Conservation (phyloP, 164 flowering plant genomes). For the Umbellularia californica region DNA sequence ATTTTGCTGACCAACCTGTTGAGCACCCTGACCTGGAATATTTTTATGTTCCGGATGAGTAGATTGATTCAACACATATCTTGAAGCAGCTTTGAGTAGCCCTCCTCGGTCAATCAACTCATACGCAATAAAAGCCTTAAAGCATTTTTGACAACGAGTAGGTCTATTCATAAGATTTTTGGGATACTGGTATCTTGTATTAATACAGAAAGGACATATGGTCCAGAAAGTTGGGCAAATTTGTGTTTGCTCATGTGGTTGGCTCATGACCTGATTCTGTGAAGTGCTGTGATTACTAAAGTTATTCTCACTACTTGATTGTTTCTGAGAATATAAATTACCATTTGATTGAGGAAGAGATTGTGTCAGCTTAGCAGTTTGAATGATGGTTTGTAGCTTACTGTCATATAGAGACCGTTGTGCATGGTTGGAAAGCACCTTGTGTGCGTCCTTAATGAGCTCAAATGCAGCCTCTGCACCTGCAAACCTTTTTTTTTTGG, state of each 20-base stretch:
- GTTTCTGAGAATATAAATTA: conserved; percentile 12
- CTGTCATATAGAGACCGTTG: conserved; percentile 46
- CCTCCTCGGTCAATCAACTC: conserved; percentile 23
- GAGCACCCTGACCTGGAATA: neutral
- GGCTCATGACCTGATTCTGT: conserved; percentile 14
- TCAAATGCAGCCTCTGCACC: conserved; percentile 93
- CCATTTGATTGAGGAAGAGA: conserved; percentile 1
- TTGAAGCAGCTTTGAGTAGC: conserved; percentile 5
- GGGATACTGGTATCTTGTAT: conserved; percentile 28
- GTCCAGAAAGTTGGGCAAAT: conserved; percentile 33
- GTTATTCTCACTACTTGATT: conserved; percentile 17
- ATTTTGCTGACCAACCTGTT: conserved; percentile 5
- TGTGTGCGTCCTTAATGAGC: conserved; percentile 73
- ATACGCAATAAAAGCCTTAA: conserved; percentile 24
- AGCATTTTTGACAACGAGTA: conserved; percentile 29
- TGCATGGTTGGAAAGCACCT: conserved; percentile 44
- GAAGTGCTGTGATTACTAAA: conserved; percentile 12
- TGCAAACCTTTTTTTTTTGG: conserved; percentile 2
- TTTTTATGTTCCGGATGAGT: neutral
- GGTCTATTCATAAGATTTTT: conserved; percentile 16
- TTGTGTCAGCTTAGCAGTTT: neutral
- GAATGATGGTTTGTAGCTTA: conserved; percentile 24
- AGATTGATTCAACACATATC: neutral
- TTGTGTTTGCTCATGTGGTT: conserved; percentile 21
- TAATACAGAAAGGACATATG: conserved; percentile 27